These are phyloP conservation scores for Datisca glomerata DNA, from an alignment of 306 rosid species.

Conservation along the genomic window DNA sequence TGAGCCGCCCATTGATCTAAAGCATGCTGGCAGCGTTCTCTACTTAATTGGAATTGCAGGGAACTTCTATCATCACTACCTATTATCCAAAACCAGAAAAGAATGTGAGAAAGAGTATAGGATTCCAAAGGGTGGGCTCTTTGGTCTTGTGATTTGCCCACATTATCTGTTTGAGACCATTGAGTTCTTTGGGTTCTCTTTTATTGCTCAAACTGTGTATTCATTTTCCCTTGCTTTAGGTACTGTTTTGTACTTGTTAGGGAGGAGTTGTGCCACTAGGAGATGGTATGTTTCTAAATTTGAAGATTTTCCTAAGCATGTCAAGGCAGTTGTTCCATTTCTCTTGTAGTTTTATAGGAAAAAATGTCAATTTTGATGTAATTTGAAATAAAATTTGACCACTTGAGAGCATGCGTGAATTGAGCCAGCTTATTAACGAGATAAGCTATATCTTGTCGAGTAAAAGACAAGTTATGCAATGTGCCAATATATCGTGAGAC, in stretches of 20 bases:
- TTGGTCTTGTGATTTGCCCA: slow-evolving; percentile 48
- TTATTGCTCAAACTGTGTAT: slow-evolving; percentile 47
- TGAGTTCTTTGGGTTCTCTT: slow-evolving; percentile 34
- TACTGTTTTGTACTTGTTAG: slow-evolving; percentile 39
- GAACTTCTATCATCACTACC: slow-evolving; percentile 68
- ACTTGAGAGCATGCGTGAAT: too few species aligned
- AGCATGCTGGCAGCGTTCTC: slow-evolving; percentile 27
- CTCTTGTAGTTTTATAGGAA: too few species aligned
- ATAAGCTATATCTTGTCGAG: too few species aligned
- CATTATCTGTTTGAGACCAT: slow-evolving; percentile 69
- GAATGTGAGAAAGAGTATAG: slow-evolving; percentile 42
- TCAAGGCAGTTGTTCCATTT: slow-evolving; percentile 64
- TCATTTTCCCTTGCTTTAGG: slow-evolving; percentile 26
- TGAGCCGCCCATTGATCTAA: slow-evolving; percentile 35
- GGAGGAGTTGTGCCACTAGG: slow-evolving; percentile 59
- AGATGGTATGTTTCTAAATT: slow-evolving; percentile 61
- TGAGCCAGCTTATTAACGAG: too few species aligned
- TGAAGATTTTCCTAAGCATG: slow-evolving; percentile 45
- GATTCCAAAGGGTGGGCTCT: slow-evolving; percentile 74
- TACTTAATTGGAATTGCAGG: slow-evolving; percentile 44
- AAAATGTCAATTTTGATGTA: too few species aligned
- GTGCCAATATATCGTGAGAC: too few species aligned
- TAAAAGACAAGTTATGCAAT: too few species aligned
- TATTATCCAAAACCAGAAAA: slow-evolving; percentile 40
- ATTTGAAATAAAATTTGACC: too few species aligned